Base-by-base conservation (phyloP, 2,329 filamentous ascomycete genomes). In the Colletotrichum simmondsii region DNA sequence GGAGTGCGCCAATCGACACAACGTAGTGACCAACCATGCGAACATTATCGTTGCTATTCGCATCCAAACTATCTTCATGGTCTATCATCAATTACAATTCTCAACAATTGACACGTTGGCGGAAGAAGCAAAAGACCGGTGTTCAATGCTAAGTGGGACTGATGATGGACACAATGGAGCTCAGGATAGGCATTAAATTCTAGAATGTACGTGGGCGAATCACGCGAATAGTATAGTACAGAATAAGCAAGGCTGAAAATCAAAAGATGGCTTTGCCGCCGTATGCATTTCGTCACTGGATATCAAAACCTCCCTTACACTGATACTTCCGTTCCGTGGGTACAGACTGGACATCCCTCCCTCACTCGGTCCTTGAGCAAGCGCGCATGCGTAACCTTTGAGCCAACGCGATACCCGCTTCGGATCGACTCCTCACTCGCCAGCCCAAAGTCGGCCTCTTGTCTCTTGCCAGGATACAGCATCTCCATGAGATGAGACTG, bases 311-410 rank as follows among this genome's bases (percentile, higher is more conserved):
- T 53, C 12, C 24, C 14, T 37, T 62, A 73, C 22, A 49, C 56
- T 7, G 60, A 10, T 35, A 73, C 35, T 8, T 73, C 66, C 26
- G 35, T 52, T 35, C 49, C 59, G 14, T 65, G 66, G 2, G 66
- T 79, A 77, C 91, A 93, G 22, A 92, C 84, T 0, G 91, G 90
- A 82, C 92, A 94, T 0, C 92, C 92, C 10, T 87, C 88, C 58
- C 87, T 84, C 46, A 96, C 87, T 73, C 90, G 90, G 77, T 95
- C 93, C 76, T 92, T 88, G 72, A 98, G 83, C 67, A 98, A 81
- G 75, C 95, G 89, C 52, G 95, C 95, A 79, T 95, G 94, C 75
- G 94, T 97, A 32, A 98, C 95, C 83, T 98, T 98, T 35, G 92
- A 91, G 0, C 94, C 94, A 7, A 98, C 91, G 65, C 93, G 94